phyloP scores from a whole-genome alignment of 768 basidiomycete species.

The Coprinellus aureogranulatus region DNA sequence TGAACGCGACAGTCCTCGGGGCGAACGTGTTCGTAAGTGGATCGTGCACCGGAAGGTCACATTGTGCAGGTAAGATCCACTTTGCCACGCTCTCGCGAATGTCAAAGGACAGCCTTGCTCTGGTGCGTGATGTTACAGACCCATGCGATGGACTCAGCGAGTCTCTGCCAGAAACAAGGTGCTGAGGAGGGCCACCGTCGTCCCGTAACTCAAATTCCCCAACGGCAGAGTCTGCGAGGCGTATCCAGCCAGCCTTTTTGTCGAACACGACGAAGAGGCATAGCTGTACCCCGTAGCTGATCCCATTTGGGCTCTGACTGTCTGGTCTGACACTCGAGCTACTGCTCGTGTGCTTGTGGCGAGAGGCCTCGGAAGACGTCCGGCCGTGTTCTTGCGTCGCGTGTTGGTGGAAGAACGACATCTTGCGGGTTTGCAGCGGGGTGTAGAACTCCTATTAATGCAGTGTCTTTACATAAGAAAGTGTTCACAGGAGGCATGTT shows the following conservation, averaged over 20 bases:
- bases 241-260: constrained; percentile 84
- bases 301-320: constrained; percentile 23
- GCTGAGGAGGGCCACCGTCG: constrained; percentile 30
- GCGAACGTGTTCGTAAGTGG: background rate
- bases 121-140: constrained; percentile 22
- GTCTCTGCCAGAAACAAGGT: background rate
- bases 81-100: constrained; percentile 30
- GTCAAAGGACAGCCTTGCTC: constrained; percentile 32
- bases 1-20: constrained; percentile 24
- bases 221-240: constrained; percentile 76
- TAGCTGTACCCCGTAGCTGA: constrained; percentile 65
- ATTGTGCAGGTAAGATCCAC: constrained; percentile 52
- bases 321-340: constrained; percentile 32
- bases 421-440: constrained; percentile 61
- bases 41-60: constrained; percentile 44
- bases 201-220: constrained; percentile 70
- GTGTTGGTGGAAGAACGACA: constrained; percentile 70
- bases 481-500: too few relatives aligned
- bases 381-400: constrained; percentile 49
- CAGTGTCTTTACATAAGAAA: background rate
- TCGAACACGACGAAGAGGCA: constrained; percentile 83
- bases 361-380: constrained; percentile 39
- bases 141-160: constrained; percentile 1
- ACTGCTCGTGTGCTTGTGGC: constrained; percentile 45
- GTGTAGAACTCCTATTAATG: constrained; percentile 77